Conservation (phyloP, 495 filamentous ascomycete genomes). For the Jackrogersella multiformis region DNA sequence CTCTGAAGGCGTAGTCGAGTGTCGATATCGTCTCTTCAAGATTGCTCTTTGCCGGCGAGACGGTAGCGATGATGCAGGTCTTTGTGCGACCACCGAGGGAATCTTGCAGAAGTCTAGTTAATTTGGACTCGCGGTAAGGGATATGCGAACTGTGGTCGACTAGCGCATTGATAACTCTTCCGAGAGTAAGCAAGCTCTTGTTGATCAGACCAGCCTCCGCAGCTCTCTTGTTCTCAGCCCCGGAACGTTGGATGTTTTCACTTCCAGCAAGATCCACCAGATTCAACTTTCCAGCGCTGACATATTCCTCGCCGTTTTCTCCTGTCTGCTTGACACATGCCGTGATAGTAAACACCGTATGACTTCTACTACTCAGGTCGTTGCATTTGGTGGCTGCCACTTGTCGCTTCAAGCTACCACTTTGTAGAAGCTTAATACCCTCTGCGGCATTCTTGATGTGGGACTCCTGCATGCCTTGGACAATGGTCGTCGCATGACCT, state of each 20-base stretch:
- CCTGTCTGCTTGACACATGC: constrained; percentile 81
- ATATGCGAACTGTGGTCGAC: constrained; percentile 93
- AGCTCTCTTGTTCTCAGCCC: constrained; percentile 96
- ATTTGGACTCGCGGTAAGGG: constrained; percentile 95
- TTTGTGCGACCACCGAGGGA: constrained; percentile 95
- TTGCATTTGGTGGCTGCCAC: constrained; percentile 99
- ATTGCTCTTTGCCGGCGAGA: constrained; percentile 93
- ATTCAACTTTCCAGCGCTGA: constrained; percentile 95
- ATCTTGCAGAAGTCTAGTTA: constrained; percentile 94
- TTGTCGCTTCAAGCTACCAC: constrained; percentile 90
- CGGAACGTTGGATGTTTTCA: constrained; percentile 96
- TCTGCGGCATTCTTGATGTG: constrained; percentile 86
- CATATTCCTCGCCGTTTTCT: constrained; percentile 83
- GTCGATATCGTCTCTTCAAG: constrained; percentile 98
- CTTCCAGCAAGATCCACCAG: constrained; percentile 95
- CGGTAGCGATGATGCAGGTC: constrained; percentile 97
- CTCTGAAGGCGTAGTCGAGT: constrained; percentile 94
- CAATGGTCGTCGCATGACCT: constrained; percentile 78
- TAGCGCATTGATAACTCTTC: constrained; percentile 95
- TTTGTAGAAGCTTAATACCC: constrained; percentile 87
- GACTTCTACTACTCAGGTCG: constrained; percentile 92
- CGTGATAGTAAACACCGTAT: constrained; percentile 96
- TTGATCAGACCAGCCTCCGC: constrained; percentile 97
- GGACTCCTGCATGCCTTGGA: constrained; percentile 97
- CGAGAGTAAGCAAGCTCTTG: constrained; percentile 93